phyloP scores from a whole-genome alignment of 768 basidiomycete species.

The Cyathus striatus region DNA sequence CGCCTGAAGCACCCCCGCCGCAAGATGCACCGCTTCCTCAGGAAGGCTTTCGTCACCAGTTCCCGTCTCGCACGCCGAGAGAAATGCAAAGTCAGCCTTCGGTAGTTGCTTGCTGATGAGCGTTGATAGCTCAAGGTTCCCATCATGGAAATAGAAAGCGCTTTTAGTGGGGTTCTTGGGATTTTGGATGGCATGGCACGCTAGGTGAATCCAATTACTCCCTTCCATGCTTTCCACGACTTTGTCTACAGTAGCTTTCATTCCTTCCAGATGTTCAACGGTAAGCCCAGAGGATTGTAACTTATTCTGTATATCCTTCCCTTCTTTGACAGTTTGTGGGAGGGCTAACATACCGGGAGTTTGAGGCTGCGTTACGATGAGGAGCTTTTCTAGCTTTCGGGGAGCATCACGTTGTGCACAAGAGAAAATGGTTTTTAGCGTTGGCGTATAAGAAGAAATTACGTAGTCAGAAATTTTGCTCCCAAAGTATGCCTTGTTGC shows the following conservation, averaged over 20 bases:
- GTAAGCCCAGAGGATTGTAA: neutral
- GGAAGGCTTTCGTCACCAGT: too few species aligned
- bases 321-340: neutral
- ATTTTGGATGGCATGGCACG: constrained; percentile 32
- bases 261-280: constrained; percentile 5
- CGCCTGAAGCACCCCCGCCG: too few species aligned
- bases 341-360: neutral
- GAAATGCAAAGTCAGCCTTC: too few species aligned
- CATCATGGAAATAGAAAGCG: too few species aligned
- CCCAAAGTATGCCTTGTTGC: constrained; percentile 6
- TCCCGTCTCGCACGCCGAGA: too few species aligned
- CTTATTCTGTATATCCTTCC: neutral
- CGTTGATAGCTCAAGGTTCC: too few species aligned
- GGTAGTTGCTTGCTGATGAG: too few species aligned
- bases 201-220: constrained; percentile 26
- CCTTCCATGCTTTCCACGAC: constrained; percentile 4
- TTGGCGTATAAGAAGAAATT: constrained; percentile 4
- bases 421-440: neutral
- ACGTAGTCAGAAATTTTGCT: constrained; percentile 10
- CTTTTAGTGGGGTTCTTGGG: constrained; percentile 12
- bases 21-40: too few species aligned
- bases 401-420: too few species aligned
- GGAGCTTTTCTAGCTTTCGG: neutral
- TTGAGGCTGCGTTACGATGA: neutral
- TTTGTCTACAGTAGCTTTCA: constrained; percentile 6